Evolutionary conservation across 176 grass and related monocot species (phyloP), one percentile per base, ranked within the genome.

Genomic region (Musa itinerans): DNA sequence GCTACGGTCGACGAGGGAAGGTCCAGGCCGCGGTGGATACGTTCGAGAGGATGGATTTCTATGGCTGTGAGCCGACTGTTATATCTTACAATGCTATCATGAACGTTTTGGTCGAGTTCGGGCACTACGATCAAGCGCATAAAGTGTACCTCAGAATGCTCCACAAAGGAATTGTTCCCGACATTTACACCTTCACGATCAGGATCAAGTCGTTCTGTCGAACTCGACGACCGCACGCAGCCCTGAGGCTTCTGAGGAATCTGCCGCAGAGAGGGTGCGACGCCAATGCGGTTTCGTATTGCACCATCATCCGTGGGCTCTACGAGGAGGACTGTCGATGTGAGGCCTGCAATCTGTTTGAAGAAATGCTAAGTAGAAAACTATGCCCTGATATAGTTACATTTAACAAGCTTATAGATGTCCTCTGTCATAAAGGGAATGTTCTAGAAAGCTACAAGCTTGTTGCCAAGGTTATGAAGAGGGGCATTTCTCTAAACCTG

Each of bases 11-110:
- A 23, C 76, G 81, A 29, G 90, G 90, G 11, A 74, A 29, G 80
- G 85, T 92, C 59, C 86, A 88, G 63, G 83, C 79, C 29, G 94
- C 94, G 63, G 94, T 93, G 53, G 86, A 97, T 68, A 73, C 85
- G 51, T 97, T 97, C 65, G 94, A 97, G 85, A 87, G 90, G 81
- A 97, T 97, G 90, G 87, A 92, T 75, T 78, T 97, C 73, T 97
- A 87, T 56, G 75, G 81, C 63, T 93, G 94, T 57, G 83, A 87
- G 63, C 87, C 85, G n/a, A 70, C 82, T 25, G 83, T 91, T 24
- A 15, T 87, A 63, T 85, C 93, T 74, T 92, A 96, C 66, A 96
- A 89, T 70, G 77, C 88, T 34, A 90, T 97, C 57, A 97, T 97
- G 93, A 91, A 90, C 48, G 77, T 87, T 10, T 89, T 97, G 19